Evolutionary conservation across 2,329 filamentous ascomycete species (phyloP).

Genomic region (Cytospora leucostoma): DNA sequence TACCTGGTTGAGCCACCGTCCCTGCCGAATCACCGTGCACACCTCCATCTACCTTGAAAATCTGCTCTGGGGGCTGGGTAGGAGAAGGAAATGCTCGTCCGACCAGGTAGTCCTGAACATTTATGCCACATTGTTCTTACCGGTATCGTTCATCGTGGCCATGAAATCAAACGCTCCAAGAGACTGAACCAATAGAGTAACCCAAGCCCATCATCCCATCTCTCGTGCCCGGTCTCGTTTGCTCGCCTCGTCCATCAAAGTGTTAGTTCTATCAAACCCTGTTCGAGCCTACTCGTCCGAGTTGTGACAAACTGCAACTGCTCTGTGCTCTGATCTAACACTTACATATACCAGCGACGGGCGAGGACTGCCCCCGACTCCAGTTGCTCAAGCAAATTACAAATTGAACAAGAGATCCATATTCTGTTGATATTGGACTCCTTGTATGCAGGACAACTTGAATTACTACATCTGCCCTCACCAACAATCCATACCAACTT

Average conservation of each 20-base stretch:
- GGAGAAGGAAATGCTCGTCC: not conserved
- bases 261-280: constrained; percentile 19
- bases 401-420: not conserved
- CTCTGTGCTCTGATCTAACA: not conserved
- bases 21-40: constrained; percentile 8
- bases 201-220: constrained; percentile 9
- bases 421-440: not conserved
- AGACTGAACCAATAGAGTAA: constrained; percentile 14
- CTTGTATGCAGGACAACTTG: not conserved
- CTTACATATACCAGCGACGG: constrained; percentile 17
- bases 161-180: constrained; percentile 18
- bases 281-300: constrained; percentile 6
- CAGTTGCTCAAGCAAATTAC: not conserved
- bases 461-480: not conserved
- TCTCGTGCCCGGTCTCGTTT: constrained; percentile 9
- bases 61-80: constrained; percentile 1
- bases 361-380: not conserved
- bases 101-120: constrained; percentile 18
- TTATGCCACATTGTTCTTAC: constrained; percentile 20
- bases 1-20: constrained; percentile 23
- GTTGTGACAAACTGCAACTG: not conserved
- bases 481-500: not conserved
- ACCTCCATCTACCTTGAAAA: constrained; percentile 8
- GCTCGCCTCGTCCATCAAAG: constrained; percentile 23
- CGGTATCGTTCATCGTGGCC: constrained; percentile 11